Conservation (phyloP, 768 basidiomycete species). For the Serendipita sp. region DNA sequence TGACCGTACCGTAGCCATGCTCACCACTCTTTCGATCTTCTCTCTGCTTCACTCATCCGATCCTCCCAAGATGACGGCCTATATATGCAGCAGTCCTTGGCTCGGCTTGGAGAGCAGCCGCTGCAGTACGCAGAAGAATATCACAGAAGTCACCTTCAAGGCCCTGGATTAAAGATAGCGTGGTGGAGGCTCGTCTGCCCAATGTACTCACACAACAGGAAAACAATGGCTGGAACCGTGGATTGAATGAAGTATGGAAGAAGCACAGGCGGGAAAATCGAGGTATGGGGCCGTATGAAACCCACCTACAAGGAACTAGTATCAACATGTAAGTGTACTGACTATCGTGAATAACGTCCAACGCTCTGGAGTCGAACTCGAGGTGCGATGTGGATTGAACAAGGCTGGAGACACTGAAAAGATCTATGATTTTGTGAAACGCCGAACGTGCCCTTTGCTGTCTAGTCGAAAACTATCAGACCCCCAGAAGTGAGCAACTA, state of each 20-base stretch:
- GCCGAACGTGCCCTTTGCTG: constrained; percentile 84
- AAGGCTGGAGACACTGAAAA: constrained; percentile 79
- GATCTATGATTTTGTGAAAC: constrained; percentile 89
- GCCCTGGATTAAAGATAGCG: constrained; percentile 57
- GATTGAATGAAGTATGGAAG: neutral
- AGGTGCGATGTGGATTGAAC: constrained; percentile 87
- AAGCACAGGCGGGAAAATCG: neutral
- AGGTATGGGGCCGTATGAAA: constrained; percentile 27
- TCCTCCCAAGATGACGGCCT: too few species aligned
- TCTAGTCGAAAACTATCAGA: constrained; percentile 97
- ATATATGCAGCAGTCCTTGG: too few species aligned
- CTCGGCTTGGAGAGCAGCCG: neutral
- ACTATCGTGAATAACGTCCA: constrained; percentile 64
- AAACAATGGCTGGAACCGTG: neutral
- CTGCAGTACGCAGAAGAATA: neutral
- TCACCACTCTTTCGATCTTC: too few species aligned
- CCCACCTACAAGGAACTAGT: constrained; percentile 90
- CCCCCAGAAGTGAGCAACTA: constrained; percentile 48
- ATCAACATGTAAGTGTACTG: constrained; percentile 95
- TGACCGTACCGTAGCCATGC: too few species aligned
- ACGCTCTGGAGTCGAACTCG: constrained; percentile 64
- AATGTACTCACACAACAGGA: neutral
- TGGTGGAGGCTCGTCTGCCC: constrained; percentile 33
- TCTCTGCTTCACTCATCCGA: too few species aligned
- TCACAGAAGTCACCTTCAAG: constrained; percentile 41